Evolutionary conservation across 148 eudicot genomes (phyloP), one percentile per base, ranked within the genome.

Genomic region (Fagopyrum tataricum): DNA sequence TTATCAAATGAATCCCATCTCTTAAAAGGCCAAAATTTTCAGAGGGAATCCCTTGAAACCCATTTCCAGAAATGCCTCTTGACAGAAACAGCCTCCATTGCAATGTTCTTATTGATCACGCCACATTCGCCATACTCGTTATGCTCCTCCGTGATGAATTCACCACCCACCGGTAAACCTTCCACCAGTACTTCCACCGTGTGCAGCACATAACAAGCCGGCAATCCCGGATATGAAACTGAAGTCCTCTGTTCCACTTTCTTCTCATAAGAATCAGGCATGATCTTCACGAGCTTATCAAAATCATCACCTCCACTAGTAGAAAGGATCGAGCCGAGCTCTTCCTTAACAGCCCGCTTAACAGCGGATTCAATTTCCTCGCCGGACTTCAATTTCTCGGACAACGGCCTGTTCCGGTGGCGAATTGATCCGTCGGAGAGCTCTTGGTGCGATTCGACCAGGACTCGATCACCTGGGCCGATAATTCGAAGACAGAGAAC

Each of bases 61-160:
- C 99, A 95, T 72, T 80, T 95, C 99, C 99, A 95, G 55, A 80
- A 90, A 83, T 95, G 99, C 84, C 74, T 90, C 74, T 71, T 88
- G 66, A 90, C 89, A 15, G 81, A 78, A 74, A 92, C 82, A 1
- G 99, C 97, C 73, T 77, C 76, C 1, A 70, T 84, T 0, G 78
- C 86, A 15, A 84, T 15, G 51, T 49, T 69, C 49, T 42, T 69
- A 59, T 31, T 31, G 37, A 31, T 31, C 37, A 31, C 37, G 37
- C 37, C 37, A 31, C 74, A 80, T 17, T 78, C 86, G 72, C 74
- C 89, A 71, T 91, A 91, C 80, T 92, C 97, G 5, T 75, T 76
- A 44, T 31, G 85, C 71, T 95, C 99, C 78, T 88, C 92, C 0
- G 97, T 95, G 0, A 73, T 78, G 76, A 95, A 95, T 71, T 92